Conservation (phyloP, 805 yeast genomes). For the Maudiozyma saulgeensis region DNA sequence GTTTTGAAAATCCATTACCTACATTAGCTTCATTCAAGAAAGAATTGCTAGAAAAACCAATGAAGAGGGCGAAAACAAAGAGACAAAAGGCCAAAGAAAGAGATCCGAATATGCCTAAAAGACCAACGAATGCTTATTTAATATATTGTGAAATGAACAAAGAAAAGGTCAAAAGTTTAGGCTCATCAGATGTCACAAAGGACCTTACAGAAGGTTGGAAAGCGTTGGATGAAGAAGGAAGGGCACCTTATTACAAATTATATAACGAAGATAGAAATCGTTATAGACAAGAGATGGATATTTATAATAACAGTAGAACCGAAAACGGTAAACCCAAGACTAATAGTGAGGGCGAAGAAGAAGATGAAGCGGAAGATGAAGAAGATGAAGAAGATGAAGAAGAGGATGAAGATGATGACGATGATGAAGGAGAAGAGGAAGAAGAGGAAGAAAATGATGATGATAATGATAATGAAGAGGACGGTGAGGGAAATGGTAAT, state of each 20-base stretch:
- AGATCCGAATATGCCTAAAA: constrained; percentile 79
- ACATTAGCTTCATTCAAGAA: constrained; percentile 22
- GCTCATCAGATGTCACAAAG: constrained; percentile 58
- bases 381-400: not conserved
- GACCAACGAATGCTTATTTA: constrained; percentile 85
- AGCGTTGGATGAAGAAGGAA: constrained; percentile 52
- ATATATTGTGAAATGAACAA: constrained; percentile 81
- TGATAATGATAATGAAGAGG: too few relatives aligned
- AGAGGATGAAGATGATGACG: constrained; percentile 1
- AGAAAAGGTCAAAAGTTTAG: constrained; percentile 55
- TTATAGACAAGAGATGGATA: constrained; percentile 63
- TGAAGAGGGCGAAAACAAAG: constrained; percentile 18
- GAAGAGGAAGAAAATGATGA: constrained; percentile 2
- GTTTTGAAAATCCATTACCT: constrained; percentile 25
- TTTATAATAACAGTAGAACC: constrained; percentile 24
- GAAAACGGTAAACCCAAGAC: not conserved
- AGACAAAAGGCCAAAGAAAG: constrained; percentile 38
- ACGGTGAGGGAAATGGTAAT: constrained; percentile 4
- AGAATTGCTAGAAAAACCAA: constrained; percentile 17
- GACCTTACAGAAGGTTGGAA: constrained; percentile 85
- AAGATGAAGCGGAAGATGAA: not conserved
- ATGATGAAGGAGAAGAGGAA: constrained; percentile 8
- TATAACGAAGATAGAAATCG: constrained; percentile 73
- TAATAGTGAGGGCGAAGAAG: not conserved
- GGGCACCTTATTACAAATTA: constrained; percentile 62